Conservation (phyloP, 441 rosid species). For the Bocquillonia castaneifolia region DNA sequence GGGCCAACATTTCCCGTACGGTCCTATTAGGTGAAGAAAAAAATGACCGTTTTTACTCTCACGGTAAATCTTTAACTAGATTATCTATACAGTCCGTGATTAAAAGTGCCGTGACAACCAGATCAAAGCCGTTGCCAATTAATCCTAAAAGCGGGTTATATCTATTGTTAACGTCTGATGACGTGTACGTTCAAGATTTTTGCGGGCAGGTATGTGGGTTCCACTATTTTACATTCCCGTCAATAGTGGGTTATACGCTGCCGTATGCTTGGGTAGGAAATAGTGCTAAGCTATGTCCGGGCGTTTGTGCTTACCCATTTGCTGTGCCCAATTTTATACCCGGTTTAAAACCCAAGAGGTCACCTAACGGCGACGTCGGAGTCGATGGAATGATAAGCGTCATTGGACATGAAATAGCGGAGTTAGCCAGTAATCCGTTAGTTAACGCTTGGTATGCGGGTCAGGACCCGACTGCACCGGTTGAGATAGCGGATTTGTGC, state of each 20-base stretch:
- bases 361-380: constrained; percentile 84
- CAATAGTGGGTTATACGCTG: constrained; percentile 79
- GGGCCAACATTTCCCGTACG: constrained; percentile 58
- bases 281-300: constrained; percentile 78
- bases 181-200: constrained; percentile 89
- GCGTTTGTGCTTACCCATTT: constrained; percentile 85
- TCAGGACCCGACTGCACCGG: constrained; percentile 76
- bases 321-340: constrained; percentile 63
- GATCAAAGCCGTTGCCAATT: constrained; percentile 59
- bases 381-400: constrained; percentile 97
- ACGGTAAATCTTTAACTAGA: constrained; percentile 78
- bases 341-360: constrained; percentile 54
- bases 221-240: constrained; percentile 92
- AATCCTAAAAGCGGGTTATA: constrained; percentile 72
- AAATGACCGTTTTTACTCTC: constrained; percentile 83
- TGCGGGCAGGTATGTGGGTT: constrained; percentile 93
- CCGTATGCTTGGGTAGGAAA: constrained; percentile 99
- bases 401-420: constrained; percentile 89
- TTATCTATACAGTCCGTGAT: constrained; percentile 82
- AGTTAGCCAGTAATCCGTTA: constrained; percentile 83
- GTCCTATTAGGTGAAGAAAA: constrained; percentile 66
- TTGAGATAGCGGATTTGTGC: constrained; percentile 88
- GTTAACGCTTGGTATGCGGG: constrained; percentile 99
- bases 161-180: constrained; percentile 69
- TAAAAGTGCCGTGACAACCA: constrained; percentile 60